These are phyloP conservation scores for Eucalyptus albens DNA, from an alignment of 345 rosid genomes.

Conservation along the genomic window DNA sequence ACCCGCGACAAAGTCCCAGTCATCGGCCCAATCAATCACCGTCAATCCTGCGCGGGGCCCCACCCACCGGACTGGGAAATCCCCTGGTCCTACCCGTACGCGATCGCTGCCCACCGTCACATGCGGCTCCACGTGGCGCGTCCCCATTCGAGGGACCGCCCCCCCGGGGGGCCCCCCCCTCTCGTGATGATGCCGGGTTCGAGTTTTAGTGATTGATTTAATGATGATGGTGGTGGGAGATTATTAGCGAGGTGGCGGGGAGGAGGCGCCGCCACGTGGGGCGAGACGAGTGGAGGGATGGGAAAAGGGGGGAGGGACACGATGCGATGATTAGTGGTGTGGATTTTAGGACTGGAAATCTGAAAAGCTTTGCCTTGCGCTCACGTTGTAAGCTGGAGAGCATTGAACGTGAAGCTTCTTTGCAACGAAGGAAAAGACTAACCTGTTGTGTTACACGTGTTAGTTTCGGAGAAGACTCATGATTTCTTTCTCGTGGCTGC, in stretches of 20 bases:
- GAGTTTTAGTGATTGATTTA: not conserved
- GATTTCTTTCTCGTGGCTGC: not conserved
- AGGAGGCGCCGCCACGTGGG: not conserved
- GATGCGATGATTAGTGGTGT: not conserved
- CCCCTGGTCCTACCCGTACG: not conserved
- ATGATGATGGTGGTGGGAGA: not conserved
- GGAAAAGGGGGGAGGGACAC: not conserved
- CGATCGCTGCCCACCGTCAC: not conserved
- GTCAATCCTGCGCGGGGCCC: not conserved
- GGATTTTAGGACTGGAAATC: not conserved
- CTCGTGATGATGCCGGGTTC: not conserved
- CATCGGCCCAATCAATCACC: not conserved
- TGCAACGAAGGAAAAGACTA: not conserved
- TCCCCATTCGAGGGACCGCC: not conserved
- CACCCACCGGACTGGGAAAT: not conserved
- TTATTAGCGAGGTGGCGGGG: no score
- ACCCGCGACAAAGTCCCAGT: not conserved
- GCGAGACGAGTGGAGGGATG: not conserved
- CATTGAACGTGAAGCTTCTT: not conserved
- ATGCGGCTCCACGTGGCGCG: not conserved
- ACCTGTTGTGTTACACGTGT: not conserved
- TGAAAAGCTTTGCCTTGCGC: not conserved
- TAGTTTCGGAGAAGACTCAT: not conserved
- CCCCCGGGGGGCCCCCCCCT: not conserved
- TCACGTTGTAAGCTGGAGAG: not conserved